Evolutionary conservation across 176 grass and related monocot species (phyloP).

Genomic region (Dendrocalamus sinicus): DNA sequence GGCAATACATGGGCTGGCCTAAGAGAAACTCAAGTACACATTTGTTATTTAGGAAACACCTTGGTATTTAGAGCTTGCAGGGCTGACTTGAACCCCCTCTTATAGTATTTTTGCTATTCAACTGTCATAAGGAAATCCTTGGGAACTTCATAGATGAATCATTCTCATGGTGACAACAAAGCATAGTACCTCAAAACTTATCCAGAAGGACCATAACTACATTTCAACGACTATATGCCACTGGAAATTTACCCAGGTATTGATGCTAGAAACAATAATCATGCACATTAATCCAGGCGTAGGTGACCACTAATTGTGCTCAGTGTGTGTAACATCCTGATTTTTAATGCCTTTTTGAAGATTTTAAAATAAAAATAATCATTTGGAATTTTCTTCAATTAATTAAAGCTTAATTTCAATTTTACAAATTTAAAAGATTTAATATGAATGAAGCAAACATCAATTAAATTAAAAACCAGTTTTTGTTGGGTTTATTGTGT

Average conservation of each 20-base stretch:
- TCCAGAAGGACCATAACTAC: background rate
- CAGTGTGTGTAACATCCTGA: no score
- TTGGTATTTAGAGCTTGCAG: background rate
- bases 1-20: background rate
- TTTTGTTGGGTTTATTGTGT: no score
- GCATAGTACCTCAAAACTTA: background rate
- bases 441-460: no score
- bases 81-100: background rate
- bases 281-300: background rate
- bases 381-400: no score
- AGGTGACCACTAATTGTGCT: background rate
- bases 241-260: background rate
- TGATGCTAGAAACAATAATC: background rate
- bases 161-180: slow-evolving; percentile 6
- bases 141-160: background rate
- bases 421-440: no score
- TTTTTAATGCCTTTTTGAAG: no score
- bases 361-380: no score
- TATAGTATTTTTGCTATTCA: background rate
- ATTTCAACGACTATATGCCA: background rate
- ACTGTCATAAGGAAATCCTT: background rate
- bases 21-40: background rate
- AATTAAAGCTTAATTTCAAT: no score
- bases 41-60: background rate
- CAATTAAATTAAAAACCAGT: no score